phyloP scores from a whole-genome alignment of 1,139 yeast species.

The Zygoascus sp. region DNA sequence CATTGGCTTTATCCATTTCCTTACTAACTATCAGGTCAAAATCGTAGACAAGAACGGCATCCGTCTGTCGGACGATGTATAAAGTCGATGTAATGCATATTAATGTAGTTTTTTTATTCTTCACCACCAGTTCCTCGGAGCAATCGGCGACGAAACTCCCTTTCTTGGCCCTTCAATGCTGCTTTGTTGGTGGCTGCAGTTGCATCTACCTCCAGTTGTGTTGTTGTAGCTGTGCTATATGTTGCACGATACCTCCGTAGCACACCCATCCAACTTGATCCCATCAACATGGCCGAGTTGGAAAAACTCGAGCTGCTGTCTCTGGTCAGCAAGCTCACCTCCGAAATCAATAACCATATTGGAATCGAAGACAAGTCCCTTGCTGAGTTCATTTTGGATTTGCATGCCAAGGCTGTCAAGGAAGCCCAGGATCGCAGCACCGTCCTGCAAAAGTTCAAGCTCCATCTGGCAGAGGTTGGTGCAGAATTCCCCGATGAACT shows the following conservation, averaged over 20 bases:
- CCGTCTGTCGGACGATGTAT: slow-evolving; percentile 43
- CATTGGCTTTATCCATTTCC: not conserved
- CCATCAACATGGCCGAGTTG: slow-evolving; percentile 25
- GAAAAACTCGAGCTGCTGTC: slow-evolving; percentile 34
- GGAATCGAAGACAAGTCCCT: slow-evolving; percentile 42
- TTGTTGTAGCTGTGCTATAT: not conserved
- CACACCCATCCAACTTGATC: no score
- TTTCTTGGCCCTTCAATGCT: no score
- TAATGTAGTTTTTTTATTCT: not conserved
- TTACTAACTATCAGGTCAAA: slow-evolving; percentile 42
- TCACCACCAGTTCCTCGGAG: no score
- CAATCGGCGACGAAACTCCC: no score
- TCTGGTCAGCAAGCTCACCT: slow-evolving; percentile 34
- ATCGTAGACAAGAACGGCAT: slow-evolving; percentile 57
- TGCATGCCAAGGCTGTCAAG: slow-evolving; percentile 35
- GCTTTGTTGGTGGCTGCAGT: not conserved
- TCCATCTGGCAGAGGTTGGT: slow-evolving; percentile 52
- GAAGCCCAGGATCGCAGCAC: slow-evolving; percentile 1
- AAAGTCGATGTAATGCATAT: not conserved
- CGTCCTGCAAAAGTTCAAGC: slow-evolving; percentile 33
- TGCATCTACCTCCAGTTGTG: not conserved
- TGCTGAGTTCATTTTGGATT: slow-evolving; percentile 52
- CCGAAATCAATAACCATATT: slow-evolving; percentile 32
- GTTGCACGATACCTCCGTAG: no score
- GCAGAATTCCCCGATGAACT: slow-evolving; percentile 54